These are phyloP conservation scores for Epichloe amarillans DNA, from an alignment of 2,329 filamentous ascomycete species.

Conservation along the genomic window DNA sequence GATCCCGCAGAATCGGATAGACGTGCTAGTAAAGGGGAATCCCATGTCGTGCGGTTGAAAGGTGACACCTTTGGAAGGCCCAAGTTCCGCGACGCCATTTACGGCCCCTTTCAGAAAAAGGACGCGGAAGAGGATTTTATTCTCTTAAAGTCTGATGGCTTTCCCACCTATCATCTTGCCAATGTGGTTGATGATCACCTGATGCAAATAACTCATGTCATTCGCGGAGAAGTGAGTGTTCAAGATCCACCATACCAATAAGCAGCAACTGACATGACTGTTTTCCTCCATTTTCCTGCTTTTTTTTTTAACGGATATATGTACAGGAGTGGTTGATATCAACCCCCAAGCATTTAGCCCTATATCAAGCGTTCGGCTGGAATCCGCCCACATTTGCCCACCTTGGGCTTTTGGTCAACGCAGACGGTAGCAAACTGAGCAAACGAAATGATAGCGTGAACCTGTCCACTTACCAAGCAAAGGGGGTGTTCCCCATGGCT, in stretches of 20 bases:
- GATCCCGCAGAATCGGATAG: conserved; percentile 53
- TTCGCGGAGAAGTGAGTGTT: conserved; percentile 59
- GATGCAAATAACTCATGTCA: conserved; percentile 93
- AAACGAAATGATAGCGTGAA: conserved; percentile 55
- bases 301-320: neutral
- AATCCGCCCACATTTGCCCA: conserved; percentile 63
- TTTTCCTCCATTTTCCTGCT: no score
- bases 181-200: conserved; percentile 93
- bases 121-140: conserved; percentile 66
- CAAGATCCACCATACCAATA: neutral
- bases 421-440: conserved; percentile 63
- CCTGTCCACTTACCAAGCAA: conserved; percentile 35
- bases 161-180: conserved; percentile 91
- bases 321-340: conserved; percentile 84
- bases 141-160: conserved; percentile 79
- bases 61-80: conserved; percentile 42
- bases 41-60: conserved; percentile 66
- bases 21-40: conserved; percentile 53
- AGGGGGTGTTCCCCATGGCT: conserved; percentile 33
- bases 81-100: conserved; percentile 64
- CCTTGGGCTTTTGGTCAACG: conserved; percentile 59
- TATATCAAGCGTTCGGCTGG: conserved; percentile 74
- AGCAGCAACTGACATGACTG: neutral
- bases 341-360: conserved; percentile 57
- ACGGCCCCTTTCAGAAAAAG: conserved; percentile 50